Conservation (phyloP, 164 flowering plant species). For the Dillenia suffruticosa region DNA sequence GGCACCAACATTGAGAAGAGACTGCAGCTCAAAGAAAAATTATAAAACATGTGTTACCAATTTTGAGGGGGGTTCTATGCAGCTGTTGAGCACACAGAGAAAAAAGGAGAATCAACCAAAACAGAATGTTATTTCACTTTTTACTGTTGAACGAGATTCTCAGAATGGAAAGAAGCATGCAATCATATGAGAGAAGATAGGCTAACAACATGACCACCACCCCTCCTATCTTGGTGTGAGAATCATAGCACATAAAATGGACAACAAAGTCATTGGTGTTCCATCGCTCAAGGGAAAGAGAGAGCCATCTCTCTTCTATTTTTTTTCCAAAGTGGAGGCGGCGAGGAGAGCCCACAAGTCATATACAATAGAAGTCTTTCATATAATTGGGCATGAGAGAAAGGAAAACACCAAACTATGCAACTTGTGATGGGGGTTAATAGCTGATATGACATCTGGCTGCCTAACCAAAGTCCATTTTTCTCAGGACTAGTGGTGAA, state of each 20-base stretch:
- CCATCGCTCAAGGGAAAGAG: background rate
- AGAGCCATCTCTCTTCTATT: too few relatives aligned
- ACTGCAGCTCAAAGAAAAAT: slow-evolving; percentile 1
- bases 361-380: slow-evolving; percentile 1
- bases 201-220: background rate
- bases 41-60: slow-evolving; percentile 7
- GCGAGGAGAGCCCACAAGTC: slow-evolving; percentile 20
- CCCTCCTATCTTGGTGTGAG: background rate
- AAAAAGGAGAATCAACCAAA: background rate
- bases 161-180: slow-evolving; percentile 1
- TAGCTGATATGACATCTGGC: slow-evolving; percentile 8
- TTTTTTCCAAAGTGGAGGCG: too few relatives aligned
- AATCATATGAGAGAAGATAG: background rate
- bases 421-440: slow-evolving; percentile 14
- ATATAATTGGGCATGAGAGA: slow-evolving; percentile 8
- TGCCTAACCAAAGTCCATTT: slow-evolving; percentile 4
- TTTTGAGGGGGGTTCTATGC: slow-evolving; percentile 1
- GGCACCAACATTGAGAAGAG: background rate
- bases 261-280: background rate
- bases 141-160: background rate
- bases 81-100: background rate
- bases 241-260: background rate
- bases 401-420: slow-evolving; percentile 10
- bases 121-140: background rate
- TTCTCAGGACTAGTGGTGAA: slow-evolving; percentile 4